These are phyloP conservation scores for Astraeus odoratus DNA, from an alignment of 768 basidiomycete species.

Conservation along the genomic window DNA sequence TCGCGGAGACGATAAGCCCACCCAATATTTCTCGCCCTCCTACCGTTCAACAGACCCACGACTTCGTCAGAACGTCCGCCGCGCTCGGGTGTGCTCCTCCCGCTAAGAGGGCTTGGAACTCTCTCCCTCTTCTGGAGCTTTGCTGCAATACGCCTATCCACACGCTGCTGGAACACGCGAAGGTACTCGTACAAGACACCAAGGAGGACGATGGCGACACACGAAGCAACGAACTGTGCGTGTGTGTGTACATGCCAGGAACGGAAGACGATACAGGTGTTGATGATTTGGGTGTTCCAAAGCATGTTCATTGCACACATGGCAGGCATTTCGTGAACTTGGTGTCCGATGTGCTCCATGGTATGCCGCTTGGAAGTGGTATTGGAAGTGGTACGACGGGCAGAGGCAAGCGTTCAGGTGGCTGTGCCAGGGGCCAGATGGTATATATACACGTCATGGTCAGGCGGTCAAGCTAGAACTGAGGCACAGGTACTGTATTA, in stretches of 20 bases:
- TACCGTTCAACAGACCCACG: conserved; percentile 45
- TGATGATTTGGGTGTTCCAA: conserved; percentile 75
- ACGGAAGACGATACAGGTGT: conserved; percentile 77
- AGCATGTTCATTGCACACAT: conserved; percentile 78
- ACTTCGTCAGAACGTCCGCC: conserved; percentile 37
- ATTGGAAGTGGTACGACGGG: too few species aligned
- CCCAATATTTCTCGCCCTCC: conserved; percentile 36
- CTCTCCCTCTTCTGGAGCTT: conserved; percentile 42
- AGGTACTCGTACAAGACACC: conserved; percentile 80
- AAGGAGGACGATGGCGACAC: conserved; percentile 54
- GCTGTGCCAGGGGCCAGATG: background rate
- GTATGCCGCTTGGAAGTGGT: background rate
- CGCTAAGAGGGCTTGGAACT: conserved; percentile 36
- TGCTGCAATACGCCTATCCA: conserved; percentile 55
- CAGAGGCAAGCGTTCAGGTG: background rate
- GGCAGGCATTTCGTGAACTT: conserved; percentile 39
- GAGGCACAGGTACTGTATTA: too few species aligned
- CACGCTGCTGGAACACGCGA: conserved; percentile 49
- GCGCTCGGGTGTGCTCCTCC: conserved; percentile 34
- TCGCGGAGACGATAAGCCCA: conserved; percentile 24
- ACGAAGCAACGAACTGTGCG: conserved; percentile 55
- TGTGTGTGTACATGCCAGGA: conserved; percentile 67
- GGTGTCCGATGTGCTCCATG: conserved; percentile 42
- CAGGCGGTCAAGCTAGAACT: too few species aligned
- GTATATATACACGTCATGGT: background rate